Conservation (phyloP, 495 filamentous ascomycete genomes). For the Xylaria grammica region DNA sequence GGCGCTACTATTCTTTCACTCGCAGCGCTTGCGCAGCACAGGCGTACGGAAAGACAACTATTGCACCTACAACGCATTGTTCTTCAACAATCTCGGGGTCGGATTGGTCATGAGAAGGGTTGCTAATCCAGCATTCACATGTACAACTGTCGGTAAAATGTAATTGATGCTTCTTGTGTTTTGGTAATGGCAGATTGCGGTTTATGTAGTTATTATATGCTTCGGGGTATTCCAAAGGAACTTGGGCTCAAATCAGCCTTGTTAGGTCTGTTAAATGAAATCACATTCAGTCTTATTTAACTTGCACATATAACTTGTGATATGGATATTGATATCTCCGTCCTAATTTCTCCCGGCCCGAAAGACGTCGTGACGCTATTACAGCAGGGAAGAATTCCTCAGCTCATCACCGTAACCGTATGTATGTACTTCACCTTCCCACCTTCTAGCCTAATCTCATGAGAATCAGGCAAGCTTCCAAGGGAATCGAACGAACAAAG, state of each 20-base stretch:
- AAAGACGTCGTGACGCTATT: too few species aligned
- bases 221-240: background rate
- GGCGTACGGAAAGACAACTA: conserved; percentile 17
- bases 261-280: too few species aligned
- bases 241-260: background rate
- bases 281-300: background rate
- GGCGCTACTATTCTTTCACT: conserved; percentile 6
- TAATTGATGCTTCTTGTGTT: background rate
- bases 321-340: too few species aligned
- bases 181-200: conserved; percentile 5
- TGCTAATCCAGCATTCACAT: background rate
- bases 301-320: background rate
- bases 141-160: conserved; percentile 4
- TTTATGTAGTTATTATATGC: background rate
- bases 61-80: conserved; percentile 17
- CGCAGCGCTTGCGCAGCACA: background rate
- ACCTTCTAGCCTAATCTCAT: conserved; percentile 50
- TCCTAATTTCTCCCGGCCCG: too few species aligned
- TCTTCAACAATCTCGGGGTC: conserved; percentile 1
- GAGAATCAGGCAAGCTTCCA: conserved; percentile 50
- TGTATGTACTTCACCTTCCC: conserved; percentile 56
- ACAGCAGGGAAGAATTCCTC: background rate
- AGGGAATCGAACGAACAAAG: conserved; percentile 53
- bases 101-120: conserved; percentile 6
- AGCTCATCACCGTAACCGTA: conserved; percentile 39